Evolutionary conservation across 2,329 filamentous ascomycete genomes (phyloP), one percentile per base, ranked within the genome.

Genomic region (Colletotrichum musae): DNA sequence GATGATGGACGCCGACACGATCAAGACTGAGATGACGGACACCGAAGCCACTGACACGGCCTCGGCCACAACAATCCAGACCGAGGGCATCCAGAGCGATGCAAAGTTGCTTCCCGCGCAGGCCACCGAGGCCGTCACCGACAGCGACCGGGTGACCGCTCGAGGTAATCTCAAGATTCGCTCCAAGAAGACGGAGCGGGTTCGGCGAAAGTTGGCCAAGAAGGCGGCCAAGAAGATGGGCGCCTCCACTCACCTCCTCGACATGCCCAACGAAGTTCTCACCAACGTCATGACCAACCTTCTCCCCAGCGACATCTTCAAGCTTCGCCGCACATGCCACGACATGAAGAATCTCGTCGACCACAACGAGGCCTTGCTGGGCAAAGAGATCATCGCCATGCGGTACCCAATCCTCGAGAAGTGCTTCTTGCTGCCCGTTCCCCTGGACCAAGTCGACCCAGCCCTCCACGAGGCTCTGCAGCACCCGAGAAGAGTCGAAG

Each of bases 261-360:
- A 84, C 69, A 79, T 90, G 0, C 88, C 88, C 0, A 82, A 83
- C 16, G 88, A 90, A 74, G 77, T 90, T 2, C 68, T 89, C 3
- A 75, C 86, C 32, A 79, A 83, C 45, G 82, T 88, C 16, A 69
- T 89, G 1, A 73, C 76, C n/a, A 74, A 81, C 18, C 77, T 88
- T 9, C 78, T 72, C 0, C 87, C 88, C 0, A 85, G 83, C 76
- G 87, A 89, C 51, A 72, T 89, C 21, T 81, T 87, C 72, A 79
- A 73, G 2, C 77, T 89, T 3, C 76, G 78, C 32, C 79, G 80
- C 21, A 79, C 85, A 13, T 85, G 79, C 75, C 80, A 75, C 26
- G 71, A 78, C 12, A 81, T 86, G 9, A 77, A 77, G 5, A 47
- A 74, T 2, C 85, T 87, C 74, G 81, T 90, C 61, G 36, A 73